Percentiles rank a stretch among this genome's conserved stretches.
Conservation (phyloP, 257 asterid species). For the Fraxinus cuspidata region DNA sequence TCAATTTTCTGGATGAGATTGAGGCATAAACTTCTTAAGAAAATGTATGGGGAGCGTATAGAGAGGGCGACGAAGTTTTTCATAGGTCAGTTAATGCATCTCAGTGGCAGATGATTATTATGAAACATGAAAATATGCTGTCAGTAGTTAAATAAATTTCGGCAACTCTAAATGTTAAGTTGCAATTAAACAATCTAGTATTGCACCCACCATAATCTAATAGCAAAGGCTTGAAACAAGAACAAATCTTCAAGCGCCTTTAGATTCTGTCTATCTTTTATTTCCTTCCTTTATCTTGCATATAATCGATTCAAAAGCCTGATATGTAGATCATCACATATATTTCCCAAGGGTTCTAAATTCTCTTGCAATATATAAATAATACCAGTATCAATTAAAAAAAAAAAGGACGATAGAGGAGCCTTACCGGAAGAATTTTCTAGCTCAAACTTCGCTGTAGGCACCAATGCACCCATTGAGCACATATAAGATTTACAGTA, state of each 20-base stretch:
- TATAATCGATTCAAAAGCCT: conserved; percentile 81
- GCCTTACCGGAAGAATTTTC: too few relatives aligned
- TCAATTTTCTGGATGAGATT: too few relatives aligned
- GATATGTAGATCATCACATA: conserved; percentile 88
- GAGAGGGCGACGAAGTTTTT: not conserved
- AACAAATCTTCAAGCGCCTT: conserved; percentile 53
- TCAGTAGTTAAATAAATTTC: too few relatives aligned
- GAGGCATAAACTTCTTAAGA: too few relatives aligned
- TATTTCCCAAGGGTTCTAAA: conserved; percentile 85
- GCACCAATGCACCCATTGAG: too few relatives aligned
- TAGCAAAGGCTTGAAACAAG: conserved; percentile 2
- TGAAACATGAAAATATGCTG: too few relatives aligned
- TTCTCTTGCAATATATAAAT: conserved; percentile 64
- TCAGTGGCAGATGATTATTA: not conserved
- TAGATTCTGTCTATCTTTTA: conserved; percentile 68
- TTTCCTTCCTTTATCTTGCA: conserved; percentile 91
- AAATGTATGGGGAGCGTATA: too few relatives aligned
- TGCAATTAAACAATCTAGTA: not conserved
- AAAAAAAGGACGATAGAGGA: not conserved
- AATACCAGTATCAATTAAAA: conserved; percentile 31
- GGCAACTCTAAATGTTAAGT: too few relatives aligned
- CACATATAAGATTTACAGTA: too few relatives aligned
- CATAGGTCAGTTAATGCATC: not conserved
- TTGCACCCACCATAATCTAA: not conserved
- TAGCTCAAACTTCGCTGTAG: too few relatives aligned